Evolutionary conservation across 176 grass and related monocot genomes (phyloP).

Genomic region (bread wheat (Triticum aestivum)): IWGSC_CS_RefSeq_v2.1 NC_057796.1:434192917-434193416

Average conservation of each 20-base stretch:
- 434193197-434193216: background rate
- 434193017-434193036: slow-evolving; percentile 27
- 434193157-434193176: background rate
- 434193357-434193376: too few species aligned
- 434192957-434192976: background rate
- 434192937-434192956: background rate
- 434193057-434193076: background rate
- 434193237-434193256: too few species aligned
- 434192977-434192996: background rate
- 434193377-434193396: too few species aligned
- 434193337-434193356: too few species aligned
- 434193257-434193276: too few species aligned
- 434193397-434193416: too few species aligned
- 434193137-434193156: background rate
- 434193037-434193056: background rate
- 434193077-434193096: slow-evolving; percentile 23
- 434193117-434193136: background rate
- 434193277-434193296: too few species aligned
- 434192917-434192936: slow-evolving; percentile 3
- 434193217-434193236: background rate
- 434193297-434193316: too few species aligned
- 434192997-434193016: background rate
- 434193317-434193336: too few species aligned
- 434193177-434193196: too few species aligned
- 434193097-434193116: slow-evolving; percentile 11